Percentiles rank a stretch among this genome's conserved stretches.
Conservation (phyloP, 2,329 filamentous ascomycete species). For the Colletotrichum higginsianum region DNA sequence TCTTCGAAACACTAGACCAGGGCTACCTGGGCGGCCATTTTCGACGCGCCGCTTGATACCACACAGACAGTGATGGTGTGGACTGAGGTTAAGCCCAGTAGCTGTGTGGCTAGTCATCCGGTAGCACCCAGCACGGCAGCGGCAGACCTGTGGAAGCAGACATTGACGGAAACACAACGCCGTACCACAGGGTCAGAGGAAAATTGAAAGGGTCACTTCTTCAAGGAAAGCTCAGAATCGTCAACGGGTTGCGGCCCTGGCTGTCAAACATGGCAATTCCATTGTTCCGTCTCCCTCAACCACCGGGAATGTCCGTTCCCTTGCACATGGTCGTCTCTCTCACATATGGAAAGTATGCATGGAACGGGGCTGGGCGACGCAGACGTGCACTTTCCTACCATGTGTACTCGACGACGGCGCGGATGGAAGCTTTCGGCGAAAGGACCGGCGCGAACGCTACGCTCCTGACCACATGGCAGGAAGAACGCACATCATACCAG, state of each 20-base stretch:
- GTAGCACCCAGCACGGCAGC: conserved; percentile 33
- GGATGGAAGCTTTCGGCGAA: conserved; percentile 23
- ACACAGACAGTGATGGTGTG: not conserved
- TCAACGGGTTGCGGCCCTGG: conserved; percentile 11
- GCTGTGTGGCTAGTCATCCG: conserved; percentile 10
- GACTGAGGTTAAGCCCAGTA: not conserved
- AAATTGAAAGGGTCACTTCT: not conserved
- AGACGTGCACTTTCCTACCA: conserved; percentile 1
- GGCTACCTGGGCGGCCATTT: conserved; percentile 4
- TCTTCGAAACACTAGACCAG: conserved; percentile 21
- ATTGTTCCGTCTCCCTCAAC: conserved; percentile 3
- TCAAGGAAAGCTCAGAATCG: not conserved
- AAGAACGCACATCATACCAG: conserved; percentile 1
- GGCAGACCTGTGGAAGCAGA: conserved; percentile 33
- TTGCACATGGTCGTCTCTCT: not conserved
- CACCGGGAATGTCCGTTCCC: not conserved
- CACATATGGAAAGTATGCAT: not conserved
- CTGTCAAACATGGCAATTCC: conserved; percentile 17
- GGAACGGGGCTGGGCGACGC: not conserved
- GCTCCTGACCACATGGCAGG: conserved; percentile 34
- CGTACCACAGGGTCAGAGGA: conserved; percentile 10
- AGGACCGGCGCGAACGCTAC: conserved; percentile 7
- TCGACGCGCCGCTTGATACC: conserved; percentile 1
- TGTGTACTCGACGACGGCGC: conserved; percentile 1
- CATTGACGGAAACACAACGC: conserved; percentile 16